Base-by-base conservation (phyloP, 2,329 filamentous ascomycete species). In the Huntiella moniliformis region DNA sequence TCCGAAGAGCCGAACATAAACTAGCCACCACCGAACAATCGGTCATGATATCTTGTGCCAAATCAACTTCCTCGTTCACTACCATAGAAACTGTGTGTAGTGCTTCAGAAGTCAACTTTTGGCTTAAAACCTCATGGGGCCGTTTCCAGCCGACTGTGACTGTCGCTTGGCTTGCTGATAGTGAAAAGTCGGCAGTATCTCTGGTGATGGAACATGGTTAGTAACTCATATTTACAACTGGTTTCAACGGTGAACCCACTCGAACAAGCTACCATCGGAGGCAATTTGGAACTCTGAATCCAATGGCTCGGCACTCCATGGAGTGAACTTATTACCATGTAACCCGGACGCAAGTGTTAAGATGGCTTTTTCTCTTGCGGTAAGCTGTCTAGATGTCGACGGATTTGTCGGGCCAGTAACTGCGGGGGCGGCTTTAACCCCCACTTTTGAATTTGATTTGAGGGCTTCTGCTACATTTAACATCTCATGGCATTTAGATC, bases 11-110 rank as follows among this genome's bases (percentile, higher is more conserved):
- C 18, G 87, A 86, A 57, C 87, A 95, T 4, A 98, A 69, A 58
- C 91, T 95, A 12, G 91, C 91, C 22, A 98, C 88, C 3, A 98
- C 88, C 1, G 91, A 96, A 58, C 91, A 98, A 59, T 98, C 91
- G 1, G 88, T 92, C 4, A 88, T 87, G 49, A 93, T 77, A 60
- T 98, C 91, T 61, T 98, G 91, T 2, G 95, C 86, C 5, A 98
- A 71, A 60, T 98, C 88, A 51, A 82, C 76, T 11, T 72, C 68
- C 6, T 67, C 62, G 5, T 63, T 61, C 12, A 70, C 65, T 40
- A 63, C 60, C 75, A 83, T 82, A 8, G 72, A 63, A 82, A 82
- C 11, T 72, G 63, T 11, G 67, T 47, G 11, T 59, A 12, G n/a
- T 5, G 12, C n/a, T 6, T n/a, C 36, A 3, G 33, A 13, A 10